Evolutionary conservation across 1,284 basidiomycete genomes (phyloP).

Genomic region (Sutorius eximius): DNA sequence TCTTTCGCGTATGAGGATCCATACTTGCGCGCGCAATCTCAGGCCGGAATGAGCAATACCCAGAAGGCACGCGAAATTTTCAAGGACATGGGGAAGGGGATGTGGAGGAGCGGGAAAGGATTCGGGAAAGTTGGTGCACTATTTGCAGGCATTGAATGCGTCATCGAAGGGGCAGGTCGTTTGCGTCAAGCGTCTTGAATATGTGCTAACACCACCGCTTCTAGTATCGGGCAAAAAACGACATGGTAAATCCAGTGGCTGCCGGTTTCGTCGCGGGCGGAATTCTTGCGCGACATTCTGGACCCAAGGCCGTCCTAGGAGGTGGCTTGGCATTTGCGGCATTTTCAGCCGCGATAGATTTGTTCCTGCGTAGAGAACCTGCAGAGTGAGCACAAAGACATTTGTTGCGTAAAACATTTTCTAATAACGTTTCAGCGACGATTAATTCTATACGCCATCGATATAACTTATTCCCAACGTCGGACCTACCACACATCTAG

Average conservation of each 20-base stretch:
- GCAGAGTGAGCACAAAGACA: constrained; percentile 61
- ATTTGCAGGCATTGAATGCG: constrained; percentile 93
- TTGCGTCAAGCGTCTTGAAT: background rate
- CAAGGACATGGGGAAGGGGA: constrained; percentile 91
- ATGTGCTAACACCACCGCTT: constrained; percentile 5
- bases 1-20: constrained; percentile 97
- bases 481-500: constrained; percentile 10
- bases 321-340: constrained; percentile 89
- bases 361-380: constrained; percentile 81
- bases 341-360: constrained; percentile 87
- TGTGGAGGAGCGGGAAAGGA: constrained; percentile 89
- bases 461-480: constrained; percentile 16
- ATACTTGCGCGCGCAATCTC: constrained; percentile 67
- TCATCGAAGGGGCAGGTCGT: constrained; percentile 87
- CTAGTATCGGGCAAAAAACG: constrained; percentile 94
- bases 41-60: constrained; percentile 57
- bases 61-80: constrained; percentile 88
- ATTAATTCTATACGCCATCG: constrained; percentile 12
- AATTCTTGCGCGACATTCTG: constrained; percentile 81
- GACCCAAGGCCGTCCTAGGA: constrained; percentile 77
- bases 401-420: background rate
- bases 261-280: constrained; percentile 78
- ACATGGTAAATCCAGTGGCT: constrained; percentile 81
- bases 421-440: constrained; percentile 20
- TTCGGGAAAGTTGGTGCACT: constrained; percentile 95